Evolutionary conservation across 495 filamentous ascomycete species (phyloP), one percentile per base, ranked within the genome.

Genomic region (Aspergillus egyptiacus): DNA sequence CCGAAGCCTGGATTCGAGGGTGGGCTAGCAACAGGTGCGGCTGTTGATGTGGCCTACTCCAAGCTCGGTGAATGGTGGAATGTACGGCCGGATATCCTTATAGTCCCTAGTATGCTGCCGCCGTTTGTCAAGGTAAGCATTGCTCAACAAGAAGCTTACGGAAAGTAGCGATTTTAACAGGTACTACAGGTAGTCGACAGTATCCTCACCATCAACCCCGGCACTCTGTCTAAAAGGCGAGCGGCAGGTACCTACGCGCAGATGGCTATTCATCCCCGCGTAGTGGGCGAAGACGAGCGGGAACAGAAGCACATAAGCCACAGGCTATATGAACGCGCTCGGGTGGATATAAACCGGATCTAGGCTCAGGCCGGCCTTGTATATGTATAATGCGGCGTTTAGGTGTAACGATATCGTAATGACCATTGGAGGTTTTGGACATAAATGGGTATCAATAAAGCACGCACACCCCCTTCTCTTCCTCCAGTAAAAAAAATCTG

Each of bases 61-160:
- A 91, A 94, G 64, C 68, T 96, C 22, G 91, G 89, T 22, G 93
- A 96, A 67, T 89, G 93, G 81, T 73, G 91, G 54, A 85, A 83
- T 52, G 83, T 86, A 2, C 71, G 80, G 45, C 93, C 93, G 8
- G 93, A 98, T 72, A 74, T 98, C 20, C 59, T 96, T 51, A 74
- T 98, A 27, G 71, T 86, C 20, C 93, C 93, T 25, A 95, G 89
- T 55, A 78, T 83, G 50, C 65, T 98, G 53, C 82, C 84, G 7
- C 82, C 87, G 3, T 95, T 94, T 72, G 87, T 85, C 31, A 94
- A 88, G 79, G 89, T 93, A 71, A 52, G 76, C 7, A 34, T 43
- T 54, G 38, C 43, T 45, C 42, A 24, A 51, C 31, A 13, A 24
- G 22, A 1, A 25, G 9, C 48, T 34, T 7, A 1, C 18, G 3